Evolutionary conservation across 176 grass and related monocot species (phyloP), one percentile per base, ranked within the genome.

Genomic region (Bromus sterilis): DNA sequence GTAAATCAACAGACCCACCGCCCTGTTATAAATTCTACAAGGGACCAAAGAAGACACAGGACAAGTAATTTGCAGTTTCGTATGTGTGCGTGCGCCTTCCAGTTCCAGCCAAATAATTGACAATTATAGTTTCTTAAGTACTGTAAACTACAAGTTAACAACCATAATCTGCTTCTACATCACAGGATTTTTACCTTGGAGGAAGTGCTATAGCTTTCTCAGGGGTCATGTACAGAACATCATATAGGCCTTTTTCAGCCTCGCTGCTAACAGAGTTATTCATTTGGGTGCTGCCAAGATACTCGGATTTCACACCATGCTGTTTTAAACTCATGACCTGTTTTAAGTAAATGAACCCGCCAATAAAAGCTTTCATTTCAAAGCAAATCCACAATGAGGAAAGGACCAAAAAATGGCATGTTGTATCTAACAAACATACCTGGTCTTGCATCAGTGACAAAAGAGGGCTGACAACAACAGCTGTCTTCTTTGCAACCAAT

Each of bases 361-460:
- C 15, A 46, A 60, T 30, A 61, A 31, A 66, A 32, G 11, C n/a
- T 58, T 75, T 67, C 64, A n/a, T 57, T 18, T 59, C 10, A 60
- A 70, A 68, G 69, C 32, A 77, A 69, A 72, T 57, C 23, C 32
- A 18, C 18, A 60, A 83, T 30, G 28, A 75, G 10, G 37, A 88
- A 75, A 46, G n/a, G 8, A 33, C 16, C 61, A 39, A 51, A 51
- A 24, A 46, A 53, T 71, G 32, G 7, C 76, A 43, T 60, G 21
- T 1, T 21, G 9, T 48, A 72, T 46, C 25, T 72, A 20, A 1
- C 7, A 79, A 67, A 29, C 31, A 39, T 84, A 88, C 94, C 90
- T 98, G 92, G 37, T 98, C 90, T 82, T 98, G 95, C 88, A 98
- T 98, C 77, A 94, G 78, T 62, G 95, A 94, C 57, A 98, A 69